Evolutionary conservation across 352 stramenopile genomes (phyloP).

Genomic region (Pythium biforme): DNA sequence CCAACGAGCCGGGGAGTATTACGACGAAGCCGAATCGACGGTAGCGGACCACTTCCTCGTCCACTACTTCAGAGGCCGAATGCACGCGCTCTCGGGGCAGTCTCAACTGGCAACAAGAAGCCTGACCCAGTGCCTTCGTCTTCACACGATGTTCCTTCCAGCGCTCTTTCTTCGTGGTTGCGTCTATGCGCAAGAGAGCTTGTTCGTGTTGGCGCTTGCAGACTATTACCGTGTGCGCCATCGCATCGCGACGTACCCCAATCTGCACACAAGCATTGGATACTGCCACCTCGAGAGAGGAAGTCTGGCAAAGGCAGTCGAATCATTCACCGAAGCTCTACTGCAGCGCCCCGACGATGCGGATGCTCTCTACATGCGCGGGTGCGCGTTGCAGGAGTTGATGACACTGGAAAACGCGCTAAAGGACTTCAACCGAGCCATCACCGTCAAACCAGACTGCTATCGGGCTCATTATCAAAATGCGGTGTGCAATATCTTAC

Average conservation of each 20-base stretch:
- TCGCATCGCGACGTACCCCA: conserved; percentile 40
- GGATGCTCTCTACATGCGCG: conserved; percentile 46
- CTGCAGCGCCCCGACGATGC: conserved; percentile 29
- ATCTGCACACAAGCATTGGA: conserved; percentile 50
- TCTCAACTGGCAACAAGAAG: conserved; percentile 31
- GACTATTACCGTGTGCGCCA: conserved; percentile 56
- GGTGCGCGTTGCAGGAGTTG: conserved; percentile 50
- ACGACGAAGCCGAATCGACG: conserved; percentile 33
- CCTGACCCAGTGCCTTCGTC: conserved; percentile 34
- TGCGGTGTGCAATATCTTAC: conserved; percentile 39
- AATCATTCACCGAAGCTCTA: conserved; percentile 45
- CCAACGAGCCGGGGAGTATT: conserved; percentile 31
- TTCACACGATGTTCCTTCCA: conserved; percentile 44
- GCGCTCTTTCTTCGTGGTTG: conserved; percentile 54
- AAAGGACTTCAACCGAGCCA: conserved; percentile 39
- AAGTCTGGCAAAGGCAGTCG: conserved; percentile 39
- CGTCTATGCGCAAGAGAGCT: conserved; percentile 48
- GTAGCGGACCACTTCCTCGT: conserved; percentile 41
- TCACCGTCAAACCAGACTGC: conserved; percentile 24
- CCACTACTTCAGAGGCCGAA: conserved; percentile 43
- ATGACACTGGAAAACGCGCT: conserved; percentile 40
- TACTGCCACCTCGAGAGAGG: conserved; percentile 50
- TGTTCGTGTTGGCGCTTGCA: conserved; percentile 47
- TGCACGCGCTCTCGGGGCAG: conserved; percentile 40
- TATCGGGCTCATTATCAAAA: conserved; percentile 38